These are phyloP conservation scores for Singerocomus inundabilis DNA, from an alignment of 1,284 basidiomycete species.

Conservation along the genomic window DNA sequence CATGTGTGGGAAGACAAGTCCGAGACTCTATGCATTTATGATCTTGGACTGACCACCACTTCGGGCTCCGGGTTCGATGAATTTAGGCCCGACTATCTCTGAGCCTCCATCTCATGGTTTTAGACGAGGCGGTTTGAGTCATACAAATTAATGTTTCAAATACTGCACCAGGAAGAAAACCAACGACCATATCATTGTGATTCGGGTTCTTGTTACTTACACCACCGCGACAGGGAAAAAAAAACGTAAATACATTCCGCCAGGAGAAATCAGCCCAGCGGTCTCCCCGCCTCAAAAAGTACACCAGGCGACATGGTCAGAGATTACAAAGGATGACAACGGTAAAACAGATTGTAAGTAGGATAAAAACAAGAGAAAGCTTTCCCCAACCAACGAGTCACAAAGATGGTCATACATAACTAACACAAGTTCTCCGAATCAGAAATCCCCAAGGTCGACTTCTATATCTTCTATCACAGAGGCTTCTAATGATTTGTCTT, in stretches of 20 bases:
- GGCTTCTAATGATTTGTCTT: constrained; percentile 51
- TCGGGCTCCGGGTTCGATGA: no score
- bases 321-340: background rate
- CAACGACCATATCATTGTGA: background rate
- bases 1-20: no score
- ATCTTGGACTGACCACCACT: no score
- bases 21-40: no score
- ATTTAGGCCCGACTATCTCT: no score
- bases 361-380: background rate
- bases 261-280: constrained; percentile 9
- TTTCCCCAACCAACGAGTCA: background rate
- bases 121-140: background rate
- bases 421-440: constrained; percentile 10
- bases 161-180: background rate
- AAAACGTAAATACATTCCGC: constrained; percentile 14
- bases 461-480: constrained; percentile 66
- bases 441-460: constrained; percentile 78
- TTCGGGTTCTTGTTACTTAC: background rate
- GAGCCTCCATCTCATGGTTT: background rate
- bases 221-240: background rate
- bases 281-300: constrained; percentile 9
- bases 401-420: constrained; percentile 2
- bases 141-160: no score
- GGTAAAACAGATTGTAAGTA: constrained; percentile 2
- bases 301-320: constrained; percentile 5